These are phyloP conservation scores for Penicillium antarcticum DNA, from an alignment of 495 filamentous ascomycete genomes.

Conservation along the genomic window DNA sequence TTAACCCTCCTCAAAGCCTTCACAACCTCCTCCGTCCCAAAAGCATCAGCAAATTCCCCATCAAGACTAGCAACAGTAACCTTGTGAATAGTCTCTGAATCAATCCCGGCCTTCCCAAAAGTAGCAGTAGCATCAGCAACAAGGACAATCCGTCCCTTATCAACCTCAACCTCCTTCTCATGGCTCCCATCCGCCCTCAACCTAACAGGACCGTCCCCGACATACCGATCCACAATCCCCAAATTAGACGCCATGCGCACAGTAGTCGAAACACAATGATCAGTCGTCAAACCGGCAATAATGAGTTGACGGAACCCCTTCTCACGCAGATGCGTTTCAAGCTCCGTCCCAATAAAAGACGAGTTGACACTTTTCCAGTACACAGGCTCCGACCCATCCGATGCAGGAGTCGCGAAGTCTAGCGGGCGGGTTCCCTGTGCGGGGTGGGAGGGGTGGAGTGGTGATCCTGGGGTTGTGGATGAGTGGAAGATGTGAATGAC, in stretches of 20 bases:
- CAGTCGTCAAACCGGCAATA: constrained; percentile 44
- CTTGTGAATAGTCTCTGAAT: constrained; percentile 45
- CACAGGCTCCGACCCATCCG: constrained; percentile 39
- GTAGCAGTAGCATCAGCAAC: constrained; percentile 49
- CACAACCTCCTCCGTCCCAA: constrained; percentile 36
- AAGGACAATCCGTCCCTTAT: constrained; percentile 41
- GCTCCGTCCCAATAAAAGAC: constrained; percentile 43
- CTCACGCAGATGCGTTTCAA: constrained; percentile 36
- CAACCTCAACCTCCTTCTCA: constrained; percentile 19
- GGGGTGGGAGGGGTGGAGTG: constrained; percentile 31
- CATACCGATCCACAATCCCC: constrained; percentile 36
- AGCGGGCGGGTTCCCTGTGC: constrained; percentile 31
- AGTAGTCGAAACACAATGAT: constrained; percentile 51
- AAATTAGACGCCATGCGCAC: constrained; percentile 49
- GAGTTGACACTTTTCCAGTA: constrained; percentile 49
- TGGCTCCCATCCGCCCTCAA: constrained; percentile 20
- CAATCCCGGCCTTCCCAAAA: constrained; percentile 39
- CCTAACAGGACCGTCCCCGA: constrained; percentile 12
- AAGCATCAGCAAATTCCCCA: constrained; percentile 45
- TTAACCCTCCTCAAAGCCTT: constrained; percentile 16
- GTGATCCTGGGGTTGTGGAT: constrained; percentile 27
- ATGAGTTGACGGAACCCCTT: constrained; percentile 37
- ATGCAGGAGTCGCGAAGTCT: constrained; percentile 34
- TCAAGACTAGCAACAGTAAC: constrained; percentile 47
- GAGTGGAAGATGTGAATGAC: constrained; percentile 49